Conservation (phyloP, 768 basidiomycete species). For the Lanmaoa rubissima region DNA sequence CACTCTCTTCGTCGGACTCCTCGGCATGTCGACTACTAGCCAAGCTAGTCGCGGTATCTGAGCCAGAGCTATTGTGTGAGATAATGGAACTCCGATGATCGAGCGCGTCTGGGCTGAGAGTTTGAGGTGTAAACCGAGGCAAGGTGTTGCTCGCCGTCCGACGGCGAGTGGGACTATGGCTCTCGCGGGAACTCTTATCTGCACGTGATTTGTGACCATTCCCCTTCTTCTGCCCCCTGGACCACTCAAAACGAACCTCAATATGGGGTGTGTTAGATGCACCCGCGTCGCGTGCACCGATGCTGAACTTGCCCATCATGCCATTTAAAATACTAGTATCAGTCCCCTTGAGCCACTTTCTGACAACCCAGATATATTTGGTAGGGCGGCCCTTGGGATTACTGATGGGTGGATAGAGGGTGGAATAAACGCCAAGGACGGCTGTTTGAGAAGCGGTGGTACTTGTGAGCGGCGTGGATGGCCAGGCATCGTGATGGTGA, state of each 20-base stretch:
- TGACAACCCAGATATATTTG: conserved; percentile 74
- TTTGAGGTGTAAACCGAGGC: conserved; percentile 9
- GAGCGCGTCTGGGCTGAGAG: conserved; percentile 7
- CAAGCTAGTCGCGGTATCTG: conserved; percentile 29
- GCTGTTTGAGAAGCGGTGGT: conserved; percentile 37
- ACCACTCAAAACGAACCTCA: conserved; percentile 82
- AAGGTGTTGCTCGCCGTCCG: conserved; percentile 4
- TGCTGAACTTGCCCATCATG: conserved; percentile 40
- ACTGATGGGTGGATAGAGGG: conserved; percentile 48
- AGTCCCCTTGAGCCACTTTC: conserved; percentile 68
- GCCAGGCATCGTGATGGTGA: conserved; percentile 10
- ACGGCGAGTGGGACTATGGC: conserved; percentile 14
- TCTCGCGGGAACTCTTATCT: conserved; percentile 16
- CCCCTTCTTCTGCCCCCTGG: conserved; percentile 37
- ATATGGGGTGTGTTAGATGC: conserved; percentile 37
- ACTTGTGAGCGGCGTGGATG: conserved; percentile 11
- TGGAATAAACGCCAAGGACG: conserved; percentile 69
- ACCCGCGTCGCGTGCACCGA: conserved; percentile 25
- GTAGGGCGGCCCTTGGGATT: conserved; percentile 40
- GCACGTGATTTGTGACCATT: conserved; percentile 19
- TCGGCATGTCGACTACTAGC: conserved; percentile 23
- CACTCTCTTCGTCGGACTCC: conserved; percentile 77
- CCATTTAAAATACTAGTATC: conserved; percentile 46
- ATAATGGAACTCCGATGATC: conserved; percentile 39
- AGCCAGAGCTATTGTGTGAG: conserved; percentile 40